Evolutionary conservation across 2,329 filamentous ascomycete genomes (phyloP).

Genomic region (Cercospora nicotianae): DNA sequence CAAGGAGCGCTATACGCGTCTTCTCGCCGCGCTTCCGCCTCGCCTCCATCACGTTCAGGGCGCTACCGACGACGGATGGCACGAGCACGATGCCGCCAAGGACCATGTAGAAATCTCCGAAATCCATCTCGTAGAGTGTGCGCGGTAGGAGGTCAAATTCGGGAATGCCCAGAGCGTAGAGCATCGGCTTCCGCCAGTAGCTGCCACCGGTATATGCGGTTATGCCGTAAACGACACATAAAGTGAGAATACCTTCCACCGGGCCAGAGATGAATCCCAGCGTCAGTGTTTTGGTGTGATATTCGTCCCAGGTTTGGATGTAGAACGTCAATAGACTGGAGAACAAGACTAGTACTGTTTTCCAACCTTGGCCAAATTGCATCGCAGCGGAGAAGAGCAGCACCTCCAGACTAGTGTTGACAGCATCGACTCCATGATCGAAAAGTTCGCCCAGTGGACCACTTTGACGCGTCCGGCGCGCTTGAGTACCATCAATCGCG

Average conservation of each 20-base stretch:
- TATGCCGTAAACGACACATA: conserved; percentile 76
- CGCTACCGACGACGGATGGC: conserved; percentile 77
- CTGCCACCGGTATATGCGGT: conserved; percentile 83
- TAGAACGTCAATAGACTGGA: conserved; percentile 66
- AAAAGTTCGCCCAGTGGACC: conserved; percentile 95
- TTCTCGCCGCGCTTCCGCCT: conserved; percentile 72
- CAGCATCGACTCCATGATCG: conserved; percentile 94
- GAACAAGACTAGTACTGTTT: conserved; percentile 79
- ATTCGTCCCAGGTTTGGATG: conserved; percentile 42
- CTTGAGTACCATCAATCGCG: conserved; percentile 91
- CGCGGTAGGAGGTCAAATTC: conserved; percentile 64
- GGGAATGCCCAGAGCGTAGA: conserved; percentile 69
- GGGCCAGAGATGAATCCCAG: conserved; percentile 90
- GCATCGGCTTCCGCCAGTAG: conserved; percentile 87
- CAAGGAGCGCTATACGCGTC: conserved; percentile 72
- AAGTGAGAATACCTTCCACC: conserved; percentile 86
- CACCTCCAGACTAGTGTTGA: conserved; percentile 93
- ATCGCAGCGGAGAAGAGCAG: conserved; percentile 88
- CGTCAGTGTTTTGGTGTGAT: conserved; percentile 94
- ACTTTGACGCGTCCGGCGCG: conserved; percentile 87
- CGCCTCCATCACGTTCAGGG: conserved; percentile 79
- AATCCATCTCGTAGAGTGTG: conserved; percentile 74
- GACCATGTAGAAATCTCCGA: conserved; percentile 89
- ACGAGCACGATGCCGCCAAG: conserved; percentile 80
- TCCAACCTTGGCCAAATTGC: conserved; percentile 91